Evolutionary conservation across 2,329 filamentous ascomycete species (phyloP).

Genomic region (Ceratocystis smalleyi): DNA sequence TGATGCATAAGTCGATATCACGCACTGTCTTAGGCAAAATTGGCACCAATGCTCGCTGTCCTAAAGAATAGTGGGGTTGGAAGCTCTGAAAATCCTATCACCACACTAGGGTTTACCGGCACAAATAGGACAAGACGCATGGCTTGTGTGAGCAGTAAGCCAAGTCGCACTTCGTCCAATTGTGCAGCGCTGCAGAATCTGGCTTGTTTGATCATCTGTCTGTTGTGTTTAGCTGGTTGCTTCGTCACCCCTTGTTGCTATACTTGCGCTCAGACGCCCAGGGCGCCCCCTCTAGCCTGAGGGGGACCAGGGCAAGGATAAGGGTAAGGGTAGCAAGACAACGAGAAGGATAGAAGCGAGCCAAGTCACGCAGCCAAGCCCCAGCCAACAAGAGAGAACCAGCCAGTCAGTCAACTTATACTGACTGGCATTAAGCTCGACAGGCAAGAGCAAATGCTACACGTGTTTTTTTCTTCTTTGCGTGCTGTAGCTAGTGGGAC

Average conservation of each 20-base stretch:
- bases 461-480: background rate
- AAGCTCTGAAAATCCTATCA: background rate
- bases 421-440: background rate
- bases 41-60: background rate
- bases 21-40: background rate
- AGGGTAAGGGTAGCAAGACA: background rate
- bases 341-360: background rate
- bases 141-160: background rate
- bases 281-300: background rate
- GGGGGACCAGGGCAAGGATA: background rate
- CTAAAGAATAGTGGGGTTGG: background rate
- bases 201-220: constrained; percentile 1
- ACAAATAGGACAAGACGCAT: background rate
- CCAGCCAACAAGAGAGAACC: background rate
- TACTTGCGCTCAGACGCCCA: background rate
- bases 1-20: background rate
- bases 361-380: background rate
- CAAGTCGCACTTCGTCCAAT: background rate
- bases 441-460: background rate
- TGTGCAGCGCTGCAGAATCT: background rate
- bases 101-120: background rate
- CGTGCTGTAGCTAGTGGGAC: background rate
- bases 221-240: background rate
- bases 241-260: background rate
- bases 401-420: background rate